These are phyloP conservation scores for Rhododendron ferrugineum DNA, from an alignment of 148 eudicot species.

Conservation along the genomic window DNA sequence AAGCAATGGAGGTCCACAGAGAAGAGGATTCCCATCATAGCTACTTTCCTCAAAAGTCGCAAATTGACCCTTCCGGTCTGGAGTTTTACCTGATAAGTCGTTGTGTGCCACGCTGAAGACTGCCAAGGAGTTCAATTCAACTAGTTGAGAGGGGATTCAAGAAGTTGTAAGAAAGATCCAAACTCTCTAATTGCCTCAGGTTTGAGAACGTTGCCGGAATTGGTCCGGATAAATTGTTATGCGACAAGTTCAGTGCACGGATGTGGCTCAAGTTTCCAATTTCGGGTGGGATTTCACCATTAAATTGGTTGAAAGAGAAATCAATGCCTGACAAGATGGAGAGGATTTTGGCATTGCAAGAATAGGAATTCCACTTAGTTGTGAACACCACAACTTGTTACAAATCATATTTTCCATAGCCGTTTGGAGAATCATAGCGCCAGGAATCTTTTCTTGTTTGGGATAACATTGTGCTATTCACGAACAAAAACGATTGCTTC, in stretches of 20 bases:
- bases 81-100: neutral
- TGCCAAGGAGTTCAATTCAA: neutral
- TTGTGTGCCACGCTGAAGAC: constrained; percentile 1
- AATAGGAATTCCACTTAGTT: neutral
- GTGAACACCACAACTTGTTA: neutral
- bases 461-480: neutral
- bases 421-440: neutral
- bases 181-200: neutral
- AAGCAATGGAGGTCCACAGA: neutral
- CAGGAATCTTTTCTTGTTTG: neutral
- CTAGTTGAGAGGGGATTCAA: neutral
- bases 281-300: neutral
- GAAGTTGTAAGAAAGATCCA: neutral
- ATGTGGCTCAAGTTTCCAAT: neutral
- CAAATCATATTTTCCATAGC: neutral
- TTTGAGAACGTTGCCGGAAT: neutral
- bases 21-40: neutral
- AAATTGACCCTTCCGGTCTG: neutral
- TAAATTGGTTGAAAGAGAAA: neutral
- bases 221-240: neutral
- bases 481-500: too few species aligned
- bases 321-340: neutral
- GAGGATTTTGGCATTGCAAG: neutral
- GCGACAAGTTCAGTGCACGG: neutral
- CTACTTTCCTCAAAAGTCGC: neutral